These are phyloP conservation scores for Magnusiomyces tetraspermus DNA, from an alignment of 1,139 yeast genomes.

Conservation along the genomic window DNA sequence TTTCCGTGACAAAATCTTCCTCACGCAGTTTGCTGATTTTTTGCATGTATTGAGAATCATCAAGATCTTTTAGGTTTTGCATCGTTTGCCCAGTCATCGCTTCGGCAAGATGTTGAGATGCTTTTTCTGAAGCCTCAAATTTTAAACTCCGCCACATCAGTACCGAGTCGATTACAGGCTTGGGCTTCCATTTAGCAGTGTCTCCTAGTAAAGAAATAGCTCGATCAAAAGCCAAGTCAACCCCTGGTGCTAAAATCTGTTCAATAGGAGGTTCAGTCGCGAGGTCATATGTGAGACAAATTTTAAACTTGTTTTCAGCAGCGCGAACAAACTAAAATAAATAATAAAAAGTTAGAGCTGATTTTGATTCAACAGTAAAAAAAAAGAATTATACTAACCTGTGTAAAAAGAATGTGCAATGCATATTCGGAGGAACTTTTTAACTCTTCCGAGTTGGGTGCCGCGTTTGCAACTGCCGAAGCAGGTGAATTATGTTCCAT, in stretches of 20 bases:
- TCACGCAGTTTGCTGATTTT: slow-evolving; percentile 19
- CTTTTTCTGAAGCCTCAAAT: slow-evolving; percentile 73
- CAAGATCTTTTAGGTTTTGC: slow-evolving; percentile 5
- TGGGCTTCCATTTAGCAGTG: slow-evolving; percentile 82
- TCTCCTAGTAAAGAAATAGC: slow-evolving; percentile 80
- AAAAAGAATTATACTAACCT: slow-evolving; percentile 28
- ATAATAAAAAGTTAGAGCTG: slow-evolving; percentile 1
- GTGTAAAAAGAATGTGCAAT: slow-evolving; percentile 85
- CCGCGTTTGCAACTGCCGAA: not conserved
- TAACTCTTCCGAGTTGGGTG: slow-evolving; percentile 21
- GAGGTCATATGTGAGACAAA: slow-evolving; percentile 49
- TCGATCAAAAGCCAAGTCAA: slow-evolving; percentile 76
- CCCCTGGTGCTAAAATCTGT: slow-evolving; percentile 77
- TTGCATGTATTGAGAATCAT: not conserved
- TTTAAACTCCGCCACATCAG: slow-evolving; percentile 97
- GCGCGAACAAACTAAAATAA: slow-evolving; percentile 59
- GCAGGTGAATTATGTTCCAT: not conserved
- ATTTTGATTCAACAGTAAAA: not conserved
- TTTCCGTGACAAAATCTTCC: slow-evolving; percentile 72
- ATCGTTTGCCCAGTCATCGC: slow-evolving; percentile 9
- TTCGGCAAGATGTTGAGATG: slow-evolving; percentile 30
- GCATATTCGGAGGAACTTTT: slow-evolving; percentile 91
- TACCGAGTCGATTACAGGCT: slow-evolving; percentile 92
- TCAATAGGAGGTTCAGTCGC: slow-evolving; percentile 73
- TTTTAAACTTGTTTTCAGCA: slow-evolving; percentile 75